A percentile compares a stretch with the other conserved stretches of the same genome.
phyloP scores from a whole-genome alignment of 306 rosid species.

The Sindora glabra region DNA sequence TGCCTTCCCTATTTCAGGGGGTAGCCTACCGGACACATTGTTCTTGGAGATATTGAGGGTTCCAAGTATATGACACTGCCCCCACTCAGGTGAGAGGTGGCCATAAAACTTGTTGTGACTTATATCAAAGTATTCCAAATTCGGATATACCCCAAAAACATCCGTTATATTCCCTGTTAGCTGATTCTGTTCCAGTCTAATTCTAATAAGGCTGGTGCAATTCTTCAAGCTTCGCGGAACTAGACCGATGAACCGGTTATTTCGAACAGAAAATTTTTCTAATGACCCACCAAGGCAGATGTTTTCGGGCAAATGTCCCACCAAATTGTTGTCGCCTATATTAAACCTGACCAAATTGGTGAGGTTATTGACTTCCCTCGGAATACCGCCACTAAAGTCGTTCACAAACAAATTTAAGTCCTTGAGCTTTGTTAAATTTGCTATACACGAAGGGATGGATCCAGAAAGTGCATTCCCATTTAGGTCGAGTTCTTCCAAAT shows the following conservation, averaged over 20 bases:
- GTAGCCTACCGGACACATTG: constrained; percentile 48
- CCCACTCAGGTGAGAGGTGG: constrained; percentile 47
- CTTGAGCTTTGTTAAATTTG: constrained; percentile 10
- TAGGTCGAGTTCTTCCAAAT: constrained; percentile 33
- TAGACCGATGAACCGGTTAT: constrained; percentile 44
- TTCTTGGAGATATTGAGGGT: constrained; percentile 33
- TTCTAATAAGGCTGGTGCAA: constrained; percentile 34
- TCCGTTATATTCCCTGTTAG: constrained; percentile 53
- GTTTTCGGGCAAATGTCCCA: constrained; percentile 56
- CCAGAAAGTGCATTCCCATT: constrained; percentile 32
- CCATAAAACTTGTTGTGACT: constrained; percentile 39
- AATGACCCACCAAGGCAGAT: constrained; percentile 33
- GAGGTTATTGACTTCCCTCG: constrained; percentile 41
- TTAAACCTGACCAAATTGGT: constrained; percentile 22
- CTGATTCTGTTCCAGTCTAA: constrained; percentile 44
- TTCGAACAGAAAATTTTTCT: constrained; percentile 10
- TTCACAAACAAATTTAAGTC: constrained; percentile 44
- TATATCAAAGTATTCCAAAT: constrained; percentile 18
- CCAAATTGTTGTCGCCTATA: constrained; percentile 53
- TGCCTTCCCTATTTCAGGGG: constrained; percentile 34
- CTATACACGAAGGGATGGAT: constrained; percentile 40
- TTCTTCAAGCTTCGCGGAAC: constrained; percentile 51
- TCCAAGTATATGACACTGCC: constrained; percentile 32
- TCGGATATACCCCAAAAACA: constrained; percentile 25
- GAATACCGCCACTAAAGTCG: constrained; percentile 40